Evolutionary conservation across 805 yeast species (phyloP).

Genomic region (Metschnikowia lunata): DNA sequence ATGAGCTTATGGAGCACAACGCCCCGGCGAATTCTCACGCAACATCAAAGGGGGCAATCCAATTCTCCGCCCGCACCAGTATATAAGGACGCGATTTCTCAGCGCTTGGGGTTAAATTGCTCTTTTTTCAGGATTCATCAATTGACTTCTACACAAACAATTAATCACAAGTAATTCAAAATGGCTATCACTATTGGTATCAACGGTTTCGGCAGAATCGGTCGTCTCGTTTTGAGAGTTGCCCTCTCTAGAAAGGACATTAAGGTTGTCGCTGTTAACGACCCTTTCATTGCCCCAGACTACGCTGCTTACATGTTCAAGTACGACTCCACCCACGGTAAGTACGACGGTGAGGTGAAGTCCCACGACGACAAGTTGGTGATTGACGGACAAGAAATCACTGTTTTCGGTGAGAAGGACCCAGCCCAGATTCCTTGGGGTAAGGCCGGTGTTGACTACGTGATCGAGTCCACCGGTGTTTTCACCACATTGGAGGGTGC

Average conservation of each 20-base stretch:
- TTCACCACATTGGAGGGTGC: conserved; percentile 82
- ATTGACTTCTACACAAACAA: neutral
- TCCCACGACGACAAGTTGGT: conserved; percentile 54
- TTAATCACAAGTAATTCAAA: conserved; percentile 10
- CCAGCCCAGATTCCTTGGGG: conserved; percentile 91
- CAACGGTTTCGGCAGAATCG: conserved; percentile 94
- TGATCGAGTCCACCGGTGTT: conserved; percentile 92
- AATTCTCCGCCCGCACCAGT: neutral
- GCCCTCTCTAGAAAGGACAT: conserved; percentile 72
- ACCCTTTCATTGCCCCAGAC: conserved; percentile 85
- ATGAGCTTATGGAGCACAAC: conserved; percentile 16
- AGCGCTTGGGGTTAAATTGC: neutral
- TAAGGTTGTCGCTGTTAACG: conserved; percentile 82
- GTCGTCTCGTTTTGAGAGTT: conserved; percentile 83
- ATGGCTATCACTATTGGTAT: conserved; percentile 76
- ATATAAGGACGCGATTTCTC: conserved; percentile 7
- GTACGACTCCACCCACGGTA: conserved; percentile 92
- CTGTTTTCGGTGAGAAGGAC: conserved; percentile 75
- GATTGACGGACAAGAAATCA: conserved; percentile 65
- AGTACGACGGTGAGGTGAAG: conserved; percentile 69
- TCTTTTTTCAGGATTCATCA: neutral
- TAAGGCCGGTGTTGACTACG: conserved; percentile 72
- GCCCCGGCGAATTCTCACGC: conserved; percentile 12
- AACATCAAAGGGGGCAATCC: neutral
- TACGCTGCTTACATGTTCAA: conserved; percentile 95